Conservation (phyloP, 306 rosid genomes). For the Sicyos edulis region DNA sequence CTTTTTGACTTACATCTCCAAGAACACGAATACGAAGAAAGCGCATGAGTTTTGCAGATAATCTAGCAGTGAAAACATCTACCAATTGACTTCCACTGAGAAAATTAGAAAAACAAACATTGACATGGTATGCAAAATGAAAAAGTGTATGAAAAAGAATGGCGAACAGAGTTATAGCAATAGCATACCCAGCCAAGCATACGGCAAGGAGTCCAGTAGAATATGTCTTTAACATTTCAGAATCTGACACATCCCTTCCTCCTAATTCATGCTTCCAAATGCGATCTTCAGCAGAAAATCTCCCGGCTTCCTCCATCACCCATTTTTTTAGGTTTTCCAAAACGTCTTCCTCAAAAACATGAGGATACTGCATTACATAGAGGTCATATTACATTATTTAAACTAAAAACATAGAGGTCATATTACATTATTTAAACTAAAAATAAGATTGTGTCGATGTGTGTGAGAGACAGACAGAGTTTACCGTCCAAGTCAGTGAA, state of each 20-base stretch:
- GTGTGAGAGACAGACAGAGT: slow-evolving; percentile 8
- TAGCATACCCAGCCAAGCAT: slow-evolving; percentile 63
- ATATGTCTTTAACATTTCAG: slow-evolving; percentile 84
- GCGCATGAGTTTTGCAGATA: slow-evolving; percentile 94
- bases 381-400: slow-evolving; percentile 21
- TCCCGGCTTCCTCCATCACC: slow-evolving; percentile 66
- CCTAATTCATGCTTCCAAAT: slow-evolving; percentile 44
- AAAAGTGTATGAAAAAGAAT: slow-evolving; percentile 15
- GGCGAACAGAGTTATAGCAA: slow-evolving; percentile 7
- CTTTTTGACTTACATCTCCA: slow-evolving; percentile 89
- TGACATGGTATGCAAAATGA: slow-evolving; percentile 15
- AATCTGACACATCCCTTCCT: slow-evolving; percentile 58
- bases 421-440: slow-evolving; percentile 16
- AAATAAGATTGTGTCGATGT: background rate
- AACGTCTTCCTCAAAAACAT: slow-evolving; percentile 79
- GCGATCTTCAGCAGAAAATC: slow-evolving; percentile 44
- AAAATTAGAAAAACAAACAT: slow-evolving; percentile 18
- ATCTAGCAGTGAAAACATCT: slow-evolving; percentile 45
- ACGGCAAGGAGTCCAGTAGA: slow-evolving; percentile 91
- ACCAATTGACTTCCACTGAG: slow-evolving; percentile 70
- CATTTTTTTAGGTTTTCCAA: slow-evolving; percentile 62
- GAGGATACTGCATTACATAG: slow-evolving; percentile 71
- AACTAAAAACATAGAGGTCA: slow-evolving; percentile 23
- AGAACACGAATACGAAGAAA: slow-evolving; percentile 78
- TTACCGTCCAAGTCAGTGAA: slow-evolving; percentile 81